Evolutionary conservation across 352 stramenopile genomes (phyloP).

Genomic region (Phytophthora boehmeriae): DNA sequence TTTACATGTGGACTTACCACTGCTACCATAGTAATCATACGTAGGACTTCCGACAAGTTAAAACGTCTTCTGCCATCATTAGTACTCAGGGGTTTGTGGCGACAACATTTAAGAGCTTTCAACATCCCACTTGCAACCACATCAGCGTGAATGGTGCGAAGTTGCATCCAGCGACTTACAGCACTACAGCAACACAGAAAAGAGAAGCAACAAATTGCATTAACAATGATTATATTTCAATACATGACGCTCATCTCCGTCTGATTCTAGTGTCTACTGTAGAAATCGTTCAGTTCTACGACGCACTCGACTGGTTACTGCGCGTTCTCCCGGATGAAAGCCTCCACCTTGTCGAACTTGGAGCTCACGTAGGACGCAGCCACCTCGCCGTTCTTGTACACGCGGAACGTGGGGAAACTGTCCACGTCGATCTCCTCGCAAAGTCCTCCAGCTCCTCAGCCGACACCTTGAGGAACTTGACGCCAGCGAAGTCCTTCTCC

Average conservation of each 20-base stretch:
- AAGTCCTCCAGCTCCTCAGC: constrained; percentile 80
- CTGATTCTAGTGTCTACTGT: not conserved
- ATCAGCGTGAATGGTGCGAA: no score
- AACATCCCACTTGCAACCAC: no score
- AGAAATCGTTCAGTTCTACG: not conserved
- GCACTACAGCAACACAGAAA: not conserved
- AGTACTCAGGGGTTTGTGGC: no score
- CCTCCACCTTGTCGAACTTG: constrained; percentile 82
- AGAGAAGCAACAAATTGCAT: not conserved
- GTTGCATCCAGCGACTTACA: not conserved
- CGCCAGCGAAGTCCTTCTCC: constrained; percentile 48
- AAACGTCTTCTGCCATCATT: no score
- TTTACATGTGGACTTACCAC: no score
- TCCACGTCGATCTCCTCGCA: constrained; percentile 80
- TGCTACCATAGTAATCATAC: no score
- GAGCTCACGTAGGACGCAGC: constrained; percentile 76
- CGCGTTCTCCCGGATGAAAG: constrained; percentile 66
- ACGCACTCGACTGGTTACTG: constrained; percentile 19
- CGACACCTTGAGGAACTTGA: constrained; percentile 76
- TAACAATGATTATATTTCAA: not conserved
- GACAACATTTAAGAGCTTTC: no score
- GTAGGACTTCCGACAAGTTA: no score
- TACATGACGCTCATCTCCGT: not conserved
- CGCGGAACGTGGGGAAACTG: constrained; percentile 78
- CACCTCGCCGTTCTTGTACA: constrained; percentile 77